Evolutionary conservation across 306 rosid species (phyloP), one percentile per base, ranked within the genome.

Genomic region (Canavalia ensiformis): DNA sequence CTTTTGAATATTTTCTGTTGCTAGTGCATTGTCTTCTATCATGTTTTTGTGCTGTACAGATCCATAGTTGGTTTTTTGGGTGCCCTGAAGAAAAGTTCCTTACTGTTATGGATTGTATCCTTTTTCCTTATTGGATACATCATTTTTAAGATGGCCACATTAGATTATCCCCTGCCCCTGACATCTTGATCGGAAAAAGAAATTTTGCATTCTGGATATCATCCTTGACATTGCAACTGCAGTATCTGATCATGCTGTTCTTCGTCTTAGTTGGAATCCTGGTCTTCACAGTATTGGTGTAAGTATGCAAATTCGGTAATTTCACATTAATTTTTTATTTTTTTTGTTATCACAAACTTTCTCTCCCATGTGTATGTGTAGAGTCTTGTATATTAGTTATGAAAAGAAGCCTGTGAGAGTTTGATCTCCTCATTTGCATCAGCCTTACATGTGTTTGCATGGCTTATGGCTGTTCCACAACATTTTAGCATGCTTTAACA

Each of bases 21-120:
- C 60, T 46, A 10, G 10, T 68, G 1, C 6, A 11, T 75, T 10
- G 75, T 83, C 35, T 52, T 31, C 34, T 74, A 8, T 28, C 70
- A 64, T 10, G 6, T 67, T 70, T 88, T 59, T 69, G 51, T 73
- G 69, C 79, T 76, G 79, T 76, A 82, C 86, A 95, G 99, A 85
- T 95, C 99, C 68, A 71, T 95, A 39, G 87, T 93, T 9, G 98
- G 99, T 55, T 95, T 91, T 89, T 85, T 95, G 55, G 99, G 99
- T 7, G 98, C 99, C 28, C 79, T 90, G 78, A 95, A 95, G 82
- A 90, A 82, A 78, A 91, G 41, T 78, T 82, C 93, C 77, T 74
- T 91, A 80, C 86, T 95, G 45, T 81, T 95, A 75, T 95, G 99
- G 99, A 42, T 91, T 64, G 99, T 95, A 95, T 95, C 99, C 99